phyloP scores from a whole-genome alignment of 1,284 basidiomycete genomes.

The Athelia sp. region DNA sequence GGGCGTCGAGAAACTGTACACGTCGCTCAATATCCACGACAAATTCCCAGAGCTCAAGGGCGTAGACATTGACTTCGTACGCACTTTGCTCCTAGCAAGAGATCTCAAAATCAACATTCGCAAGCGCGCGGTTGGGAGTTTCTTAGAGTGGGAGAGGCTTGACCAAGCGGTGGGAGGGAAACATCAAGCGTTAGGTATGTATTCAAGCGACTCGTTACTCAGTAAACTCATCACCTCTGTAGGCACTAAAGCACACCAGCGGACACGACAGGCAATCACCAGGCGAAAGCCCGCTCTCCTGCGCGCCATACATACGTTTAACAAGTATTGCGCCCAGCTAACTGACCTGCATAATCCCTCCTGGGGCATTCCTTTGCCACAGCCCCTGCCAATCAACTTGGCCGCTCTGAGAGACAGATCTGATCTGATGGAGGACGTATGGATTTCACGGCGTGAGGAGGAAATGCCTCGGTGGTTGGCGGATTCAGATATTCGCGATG shows the following conservation, averaged over 20 bases:
- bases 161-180: slow-evolving; percentile 27
- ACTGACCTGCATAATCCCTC: slow-evolving; percentile 14
- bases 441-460: slow-evolving; percentile 21
- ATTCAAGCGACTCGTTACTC: not conserved
- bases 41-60: slow-evolving; percentile 10
- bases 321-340: slow-evolving; percentile 25
- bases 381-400: slow-evolving; percentile 22
- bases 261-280: slow-evolving; percentile 25
- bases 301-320: slow-evolving; percentile 27
- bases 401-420: slow-evolving; percentile 21
- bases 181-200: slow-evolving; percentile 26
- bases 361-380: slow-evolving; percentile 28
- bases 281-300: slow-evolving; percentile 27
- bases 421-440: slow-evolving; percentile 32
- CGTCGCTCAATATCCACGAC: slow-evolving; percentile 12
- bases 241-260: slow-evolving; percentile 34
- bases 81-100: slow-evolving; percentile 22
- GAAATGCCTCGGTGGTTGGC: slow-evolving; percentile 27
- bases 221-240: not conserved
- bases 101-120: slow-evolving; percentile 35
- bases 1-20: slow-evolving; percentile 11
- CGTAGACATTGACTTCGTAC: slow-evolving; percentile 26
- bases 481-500: slow-evolving; percentile 22
- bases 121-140: slow-evolving; percentile 27
- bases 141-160: slow-evolving; percentile 34